Evolutionary conservation across 768 basidiomycete species (phyloP), one percentile per base, ranked within the genome.

Genomic region (Gelatoporia subvermispora): DNA sequence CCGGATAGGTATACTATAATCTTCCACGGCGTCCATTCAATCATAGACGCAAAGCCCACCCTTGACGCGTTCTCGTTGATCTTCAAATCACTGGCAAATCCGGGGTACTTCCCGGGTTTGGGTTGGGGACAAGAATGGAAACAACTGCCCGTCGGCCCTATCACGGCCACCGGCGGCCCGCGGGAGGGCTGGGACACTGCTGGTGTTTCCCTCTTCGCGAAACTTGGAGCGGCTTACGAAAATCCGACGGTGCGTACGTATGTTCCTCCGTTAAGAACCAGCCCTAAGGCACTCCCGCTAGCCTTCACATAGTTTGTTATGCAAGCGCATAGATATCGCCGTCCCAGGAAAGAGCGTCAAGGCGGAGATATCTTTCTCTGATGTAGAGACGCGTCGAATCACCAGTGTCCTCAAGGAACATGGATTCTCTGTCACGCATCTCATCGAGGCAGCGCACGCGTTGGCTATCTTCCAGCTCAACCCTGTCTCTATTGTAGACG

Each of bases 81-180:
- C 3, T 35, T 49, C 22, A 31, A 49, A 8, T 40, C 16, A 34
- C 22, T 49, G 10, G 13, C 41, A 2, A 22, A 43, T 16, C 15
- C 45, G 18, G 18, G n/a, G 3, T 35, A 35, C 8, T 20, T 46
- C 3, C 35, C 20, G 11, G 16, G 16, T 3, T 25, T 31, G 28
- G 28, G 13, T 18, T 49, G 48, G 48, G 48, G 48, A 31, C 5
- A 20, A 9, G 48, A 49, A 17, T 42, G 40, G 41, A 42, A 43
- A 18, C 41, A 43, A 21, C 35, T 49, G 7, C 38, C 48, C 3
- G 21, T 25, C 4, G 48, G 48, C 16, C 40, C 41, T 23, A 23
- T 49, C 11, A 36, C 31, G 3, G 48, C 40, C 3, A 49, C 48
- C 13, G 48, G 48, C 9, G 48, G 48, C 3, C 48, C 48, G 5